A percentile compares a stretch with the other conserved stretches of the same genome.
Conservation (phyloP, 768 basidiomycete species). For the Russula compacta region DNA sequence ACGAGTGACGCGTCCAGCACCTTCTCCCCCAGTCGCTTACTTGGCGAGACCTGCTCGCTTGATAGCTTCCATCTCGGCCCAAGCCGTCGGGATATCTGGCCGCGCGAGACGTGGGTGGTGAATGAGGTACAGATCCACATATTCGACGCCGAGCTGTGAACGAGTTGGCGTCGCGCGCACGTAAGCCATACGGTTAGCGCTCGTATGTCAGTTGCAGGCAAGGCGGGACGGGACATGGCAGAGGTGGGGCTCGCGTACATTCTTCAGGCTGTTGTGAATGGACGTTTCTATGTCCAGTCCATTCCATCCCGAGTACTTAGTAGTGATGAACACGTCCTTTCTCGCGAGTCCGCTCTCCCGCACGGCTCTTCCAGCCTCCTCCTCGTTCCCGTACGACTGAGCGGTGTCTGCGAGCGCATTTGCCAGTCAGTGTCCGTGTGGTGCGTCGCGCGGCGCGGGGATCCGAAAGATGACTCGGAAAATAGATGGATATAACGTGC, state of each 20-base stretch:
- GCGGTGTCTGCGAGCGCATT: conserved; percentile 40
- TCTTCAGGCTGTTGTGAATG: conserved; percentile 46
- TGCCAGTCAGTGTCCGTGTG: background rate
- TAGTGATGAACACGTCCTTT: conserved; percentile 54
- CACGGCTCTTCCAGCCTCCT: conserved; percentile 40
- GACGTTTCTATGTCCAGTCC: conserved; percentile 46
- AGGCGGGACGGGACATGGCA: no score
- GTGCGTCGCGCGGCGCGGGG: background rate
- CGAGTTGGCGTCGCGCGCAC: background rate
- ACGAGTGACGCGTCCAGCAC: background rate
- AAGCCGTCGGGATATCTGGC: conserved; percentile 52
- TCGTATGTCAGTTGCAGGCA: no score
- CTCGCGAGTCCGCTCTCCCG: conserved; percentile 48
- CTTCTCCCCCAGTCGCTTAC: conserved; percentile 27
- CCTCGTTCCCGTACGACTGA: conserved; percentile 52
- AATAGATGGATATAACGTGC: conserved; percentile 25
- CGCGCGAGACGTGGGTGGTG: conserved; percentile 45
- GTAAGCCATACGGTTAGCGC: background rate
- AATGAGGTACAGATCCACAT: conserved; percentile 66
- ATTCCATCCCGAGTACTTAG: conserved; percentile 48
- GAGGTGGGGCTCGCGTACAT: conserved; percentile 38
- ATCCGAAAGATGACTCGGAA: background rate
- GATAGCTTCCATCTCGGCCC: conserved; percentile 55
- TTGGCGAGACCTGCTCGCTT: conserved; percentile 49
- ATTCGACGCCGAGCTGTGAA: conserved; percentile 48